phyloP scores from a whole-genome alignment of 2,329 filamentous ascomycete genomes.

The Diplodia intermedia region DNA sequence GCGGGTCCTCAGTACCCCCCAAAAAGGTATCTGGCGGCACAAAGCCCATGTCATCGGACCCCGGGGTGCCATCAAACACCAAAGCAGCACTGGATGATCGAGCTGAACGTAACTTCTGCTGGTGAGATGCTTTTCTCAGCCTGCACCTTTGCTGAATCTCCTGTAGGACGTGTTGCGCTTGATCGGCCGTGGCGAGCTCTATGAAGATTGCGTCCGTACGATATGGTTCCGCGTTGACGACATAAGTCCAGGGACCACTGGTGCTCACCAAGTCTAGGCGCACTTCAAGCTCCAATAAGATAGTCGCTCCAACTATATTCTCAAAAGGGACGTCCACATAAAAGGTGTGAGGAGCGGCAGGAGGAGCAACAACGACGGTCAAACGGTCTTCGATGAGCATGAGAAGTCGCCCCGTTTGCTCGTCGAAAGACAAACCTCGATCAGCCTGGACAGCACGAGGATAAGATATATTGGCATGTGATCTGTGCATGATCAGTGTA shows the following conservation, averaged over 20 bases:
- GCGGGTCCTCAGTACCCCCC: too few species aligned
- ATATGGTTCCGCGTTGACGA: slow-evolving; percentile 37
- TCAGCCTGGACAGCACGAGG: slow-evolving; percentile 36
- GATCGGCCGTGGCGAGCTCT: neutral
- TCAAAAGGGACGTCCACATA: slow-evolving; percentile 43
- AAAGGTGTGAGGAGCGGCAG: slow-evolving; percentile 23
- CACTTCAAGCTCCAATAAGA: neutral
- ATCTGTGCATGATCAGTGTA: neutral
- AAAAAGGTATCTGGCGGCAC: neutral
- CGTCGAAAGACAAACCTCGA: slow-evolving; percentile 37
- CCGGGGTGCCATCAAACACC: neutral
- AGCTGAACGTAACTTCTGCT: neutral
- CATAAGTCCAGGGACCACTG: slow-evolving; percentile 37
- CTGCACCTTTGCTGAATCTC: neutral
- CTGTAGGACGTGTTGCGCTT: neutral
- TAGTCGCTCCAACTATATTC: neutral
- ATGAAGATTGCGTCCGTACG: slow-evolving; percentile 36
- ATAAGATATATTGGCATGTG: neutral
- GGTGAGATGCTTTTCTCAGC: neutral
- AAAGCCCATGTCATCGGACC: neutral
- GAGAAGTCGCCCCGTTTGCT: neutral
- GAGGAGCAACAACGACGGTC: slow-evolving; percentile 38
- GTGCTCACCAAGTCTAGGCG: slow-evolving; percentile 36
- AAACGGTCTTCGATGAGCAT: slow-evolving; percentile 33
- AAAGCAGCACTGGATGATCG: neutral